Base-by-base conservation (phyloP, 2,329 filamentous ascomycete species). In the Teratosphaeria epicoccoides region DNA sequence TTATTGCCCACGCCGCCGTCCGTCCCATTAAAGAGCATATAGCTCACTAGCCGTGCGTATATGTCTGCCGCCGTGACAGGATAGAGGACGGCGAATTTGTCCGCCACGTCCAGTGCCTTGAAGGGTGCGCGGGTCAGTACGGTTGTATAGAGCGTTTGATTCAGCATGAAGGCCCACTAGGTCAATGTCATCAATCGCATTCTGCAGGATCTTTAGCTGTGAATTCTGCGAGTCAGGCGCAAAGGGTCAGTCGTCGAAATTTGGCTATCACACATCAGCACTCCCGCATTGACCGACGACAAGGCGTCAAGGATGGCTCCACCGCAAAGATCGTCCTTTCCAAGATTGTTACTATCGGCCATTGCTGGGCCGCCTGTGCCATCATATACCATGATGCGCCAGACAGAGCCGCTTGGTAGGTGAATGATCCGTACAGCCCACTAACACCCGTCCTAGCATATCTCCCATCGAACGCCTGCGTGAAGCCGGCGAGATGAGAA, bases 301-400 rank as follows among this genome's bases (percentile, higher is more conserved):
- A 24, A 17, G 17, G 23, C 14, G 14, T 10, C 20, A 23, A 22
- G 10, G 7, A 5, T 9, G 43, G 24, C 4, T 51, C 37, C 24
- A 46, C 22, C 22, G 63, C 57, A 69, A 69, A 74, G 3, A 72
- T 55, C 10, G 60, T 64, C 12, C 64, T 58, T 44, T 63, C 59
- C 10, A 75, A 55, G 24, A 59, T 60, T 2, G 62, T 66, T 51
- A 73, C 63, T 1, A 70, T 72, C 3, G 70, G 68, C 55, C 68
- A 72, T 51, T 73, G 68, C 54, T 71, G 72, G 4, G 69, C 71
- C 11, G 66, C 64, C 20, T 73, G 46, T 2, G 71, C 71, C 2
- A 67, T 68, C 0, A 73, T 55, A 9, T 74, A 56, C 71, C 71
- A 74, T 5, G 59, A 59, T 45, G 71, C 71, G 23, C 72, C 71